These are phyloP conservation scores for Nakazawaea wyomingensis DNA, from an alignment of 805 yeast genomes.

Conservation along the genomic window DNA sequence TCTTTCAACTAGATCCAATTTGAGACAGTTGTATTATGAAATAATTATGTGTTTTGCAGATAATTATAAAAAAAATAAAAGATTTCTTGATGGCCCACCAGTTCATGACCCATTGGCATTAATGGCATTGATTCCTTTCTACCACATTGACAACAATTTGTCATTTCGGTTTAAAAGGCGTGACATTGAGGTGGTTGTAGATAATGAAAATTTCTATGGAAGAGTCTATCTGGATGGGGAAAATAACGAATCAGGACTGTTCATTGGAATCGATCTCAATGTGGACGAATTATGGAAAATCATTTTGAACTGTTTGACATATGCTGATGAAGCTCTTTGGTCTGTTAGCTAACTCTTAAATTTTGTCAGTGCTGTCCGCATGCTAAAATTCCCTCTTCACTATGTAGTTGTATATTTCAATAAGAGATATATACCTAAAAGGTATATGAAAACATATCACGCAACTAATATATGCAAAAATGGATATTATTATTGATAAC, in stretches of 20 bases:
- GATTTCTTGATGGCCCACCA: constrained; percentile 59
- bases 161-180: constrained; percentile 17
- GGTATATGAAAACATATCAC: too few species aligned
- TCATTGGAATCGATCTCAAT: constrained; percentile 33
- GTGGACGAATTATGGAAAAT: constrained; percentile 41
- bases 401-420: too few species aligned
- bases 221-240: constrained; percentile 14
- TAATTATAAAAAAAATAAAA: constrained; percentile 35
- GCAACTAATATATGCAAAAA: too few species aligned
- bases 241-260: constrained; percentile 25
- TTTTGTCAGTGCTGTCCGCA: too few species aligned
- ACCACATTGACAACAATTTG: constrained; percentile 19
- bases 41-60: constrained; percentile 44
- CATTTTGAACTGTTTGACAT: constrained; percentile 31
- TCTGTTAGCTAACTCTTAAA: too few species aligned
- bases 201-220: constrained; percentile 25
- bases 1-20: constrained; percentile 31
- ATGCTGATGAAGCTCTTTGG: constrained; percentile 34
- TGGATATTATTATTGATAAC: too few species aligned
- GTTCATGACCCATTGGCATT: constrained; percentile 79
- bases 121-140: constrained; percentile 47
- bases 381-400: too few species aligned
- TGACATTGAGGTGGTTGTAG: constrained; percentile 15
- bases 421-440: too few species aligned
- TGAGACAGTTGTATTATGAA: constrained; percentile 52